Conservation (phyloP, 1,284 basidiomycete genomes). For the Cutaneotrichosporon dermatis region DNA sequence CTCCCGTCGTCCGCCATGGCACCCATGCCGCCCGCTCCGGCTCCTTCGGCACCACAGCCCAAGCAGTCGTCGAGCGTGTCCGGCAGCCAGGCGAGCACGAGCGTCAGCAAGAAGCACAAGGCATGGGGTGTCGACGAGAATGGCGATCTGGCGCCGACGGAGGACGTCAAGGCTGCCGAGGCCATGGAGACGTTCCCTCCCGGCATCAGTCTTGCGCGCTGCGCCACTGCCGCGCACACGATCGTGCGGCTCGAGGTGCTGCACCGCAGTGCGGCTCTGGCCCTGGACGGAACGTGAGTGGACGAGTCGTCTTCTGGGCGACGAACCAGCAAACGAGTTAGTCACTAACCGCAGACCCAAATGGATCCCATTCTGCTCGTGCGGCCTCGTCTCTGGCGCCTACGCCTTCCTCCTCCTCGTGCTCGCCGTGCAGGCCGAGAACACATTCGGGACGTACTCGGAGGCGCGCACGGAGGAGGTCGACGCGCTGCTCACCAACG, state of each 20-base stretch:
- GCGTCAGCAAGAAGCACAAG: constrained; percentile 28
- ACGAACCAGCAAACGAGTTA: background rate
- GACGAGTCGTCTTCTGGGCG: too few species aligned
- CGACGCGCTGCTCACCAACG: constrained; percentile 47
- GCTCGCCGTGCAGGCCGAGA: constrained; percentile 47
- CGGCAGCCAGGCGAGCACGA: background rate
- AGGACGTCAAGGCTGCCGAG: constrained; percentile 9
- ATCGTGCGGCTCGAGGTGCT: constrained; percentile 48
- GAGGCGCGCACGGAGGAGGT: constrained; percentile 36
- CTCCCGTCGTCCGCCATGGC: background rate
- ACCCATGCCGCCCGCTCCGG: background rate
- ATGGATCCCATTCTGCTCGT: constrained; percentile 50
- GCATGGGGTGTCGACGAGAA: constrained; percentile 48
- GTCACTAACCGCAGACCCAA: constrained; percentile 28
- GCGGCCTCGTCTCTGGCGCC: constrained; percentile 46
- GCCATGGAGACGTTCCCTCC: constrained; percentile 42
- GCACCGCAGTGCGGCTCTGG: constrained; percentile 46
- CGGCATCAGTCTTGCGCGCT: constrained; percentile 45
- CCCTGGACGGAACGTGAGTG: constrained; percentile 44
- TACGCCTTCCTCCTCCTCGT: constrained; percentile 49
- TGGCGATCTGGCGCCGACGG: constrained; percentile 16
- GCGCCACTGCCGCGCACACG: constrained; percentile 48
- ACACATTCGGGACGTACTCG: constrained; percentile 29
- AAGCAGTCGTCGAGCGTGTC: background rate
- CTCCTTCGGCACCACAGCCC: background rate